phyloP scores from a whole-genome alignment of 2,329 filamentous ascomycete species.

The Pseudogymnoascus sp. region DNA sequence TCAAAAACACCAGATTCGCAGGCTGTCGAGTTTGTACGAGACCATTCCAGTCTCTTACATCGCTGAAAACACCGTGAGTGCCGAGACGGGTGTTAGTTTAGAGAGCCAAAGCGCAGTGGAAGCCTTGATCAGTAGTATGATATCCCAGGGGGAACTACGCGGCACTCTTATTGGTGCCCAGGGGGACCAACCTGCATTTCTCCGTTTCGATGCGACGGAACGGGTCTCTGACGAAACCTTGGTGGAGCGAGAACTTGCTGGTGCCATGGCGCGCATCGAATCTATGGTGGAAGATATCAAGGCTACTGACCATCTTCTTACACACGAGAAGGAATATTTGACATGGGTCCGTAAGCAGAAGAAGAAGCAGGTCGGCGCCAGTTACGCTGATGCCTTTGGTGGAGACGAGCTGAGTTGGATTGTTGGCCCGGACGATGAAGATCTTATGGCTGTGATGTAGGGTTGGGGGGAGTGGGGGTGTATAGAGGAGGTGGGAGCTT shows the following conservation, averaged over 20 bases:
- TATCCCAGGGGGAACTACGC: slow-evolving; percentile 42
- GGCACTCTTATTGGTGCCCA: slow-evolving; percentile 40
- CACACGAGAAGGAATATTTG: slow-evolving; percentile 48
- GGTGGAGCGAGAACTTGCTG: slow-evolving; percentile 40
- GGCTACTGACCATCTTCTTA: slow-evolving; percentile 46
- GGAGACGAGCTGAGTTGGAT: slow-evolving; percentile 9
- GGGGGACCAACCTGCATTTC: slow-evolving; percentile 36
- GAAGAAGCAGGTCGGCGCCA: slow-evolving; percentile 33
- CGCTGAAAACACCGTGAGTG: slow-evolving; percentile 42
- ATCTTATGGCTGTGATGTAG: slow-evolving; percentile 44
- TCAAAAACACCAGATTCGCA: slow-evolving; percentile 65
- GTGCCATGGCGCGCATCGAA: slow-evolving; percentile 35
- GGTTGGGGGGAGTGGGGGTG: not conserved
- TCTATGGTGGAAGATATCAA: slow-evolving; percentile 40
- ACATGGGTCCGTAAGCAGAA: slow-evolving; percentile 37
- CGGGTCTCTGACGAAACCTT: slow-evolving; percentile 41
- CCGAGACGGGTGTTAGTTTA: slow-evolving; percentile 41
- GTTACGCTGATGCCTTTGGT: slow-evolving; percentile 36
- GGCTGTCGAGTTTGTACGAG: slow-evolving; percentile 63
- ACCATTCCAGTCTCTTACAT: slow-evolving; percentile 49
- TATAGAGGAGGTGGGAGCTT: not conserved
- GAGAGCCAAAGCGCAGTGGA: slow-evolving; percentile 35
- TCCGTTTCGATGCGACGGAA: slow-evolving; percentile 41
- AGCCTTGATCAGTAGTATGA: slow-evolving; percentile 46
- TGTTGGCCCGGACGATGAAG: slow-evolving; percentile 46